Evolutionary conservation across 208 protist genomes (phyloP).

Genomic region (Trypanosoma brucei): DNA sequence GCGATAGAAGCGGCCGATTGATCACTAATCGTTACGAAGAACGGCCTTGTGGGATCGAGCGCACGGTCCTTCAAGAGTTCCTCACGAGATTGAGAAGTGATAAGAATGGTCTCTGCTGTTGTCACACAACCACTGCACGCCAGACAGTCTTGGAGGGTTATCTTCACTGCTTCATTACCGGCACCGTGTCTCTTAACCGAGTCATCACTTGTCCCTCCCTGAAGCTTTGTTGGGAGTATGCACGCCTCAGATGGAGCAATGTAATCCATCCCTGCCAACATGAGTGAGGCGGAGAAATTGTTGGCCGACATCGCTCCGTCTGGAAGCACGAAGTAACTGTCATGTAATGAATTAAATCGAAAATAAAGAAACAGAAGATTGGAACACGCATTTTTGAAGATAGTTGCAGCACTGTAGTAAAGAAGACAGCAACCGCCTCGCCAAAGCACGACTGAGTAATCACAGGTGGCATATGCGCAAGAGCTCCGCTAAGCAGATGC

Average conservation of each 20-base stretch:
- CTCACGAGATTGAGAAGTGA: constrained; percentile 67
- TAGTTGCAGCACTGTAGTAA: too few relatives aligned
- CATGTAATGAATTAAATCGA: background rate
- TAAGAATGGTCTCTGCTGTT: constrained; percentile 95
- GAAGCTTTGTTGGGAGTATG: constrained; percentile 31
- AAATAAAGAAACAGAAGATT: too few relatives aligned
- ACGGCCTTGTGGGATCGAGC: constrained; percentile 15
- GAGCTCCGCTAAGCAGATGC: too few relatives aligned
- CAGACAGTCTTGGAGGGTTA: constrained; percentile 84
- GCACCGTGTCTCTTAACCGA: constrained; percentile 5
- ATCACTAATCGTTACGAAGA: constrained; percentile 91
- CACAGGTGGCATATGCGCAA: too few relatives aligned
- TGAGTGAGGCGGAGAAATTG: constrained; percentile 56
- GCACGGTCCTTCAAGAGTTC: constrained; percentile 32
- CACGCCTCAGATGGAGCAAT: constrained; percentile 76
- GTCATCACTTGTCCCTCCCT: background rate
- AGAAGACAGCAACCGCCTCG: too few relatives aligned
- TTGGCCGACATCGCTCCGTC: constrained; percentile 10
- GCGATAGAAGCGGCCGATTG: constrained; percentile 91
- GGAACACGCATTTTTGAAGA: too few relatives aligned
- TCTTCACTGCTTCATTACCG: constrained; percentile 50
- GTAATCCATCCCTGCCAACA: constrained; percentile 81
- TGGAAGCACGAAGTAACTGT: background rate
- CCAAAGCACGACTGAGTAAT: too few relatives aligned
- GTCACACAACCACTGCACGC: constrained; percentile 96